phyloP scores from a whole-genome alignment of 1,139 yeast genomes.

The Hemisphaericaspora lyxosophila region DNA sequence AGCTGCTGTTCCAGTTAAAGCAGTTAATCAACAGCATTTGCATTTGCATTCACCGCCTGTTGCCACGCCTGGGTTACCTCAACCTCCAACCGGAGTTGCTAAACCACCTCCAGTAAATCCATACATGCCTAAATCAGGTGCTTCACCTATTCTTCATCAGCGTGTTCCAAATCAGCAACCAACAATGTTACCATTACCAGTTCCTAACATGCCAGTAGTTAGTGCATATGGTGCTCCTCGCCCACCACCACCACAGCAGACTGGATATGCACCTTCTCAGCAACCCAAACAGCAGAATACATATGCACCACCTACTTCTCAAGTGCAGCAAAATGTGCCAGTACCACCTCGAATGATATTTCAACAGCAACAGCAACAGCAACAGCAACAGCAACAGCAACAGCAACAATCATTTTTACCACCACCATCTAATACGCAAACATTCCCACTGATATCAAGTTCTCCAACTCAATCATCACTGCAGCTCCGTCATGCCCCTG shows the following conservation, averaged over 20 bases:
- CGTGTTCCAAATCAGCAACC: constrained; percentile 11
- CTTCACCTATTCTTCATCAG: constrained; percentile 17
- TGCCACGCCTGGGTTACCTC: constrained; percentile 9
- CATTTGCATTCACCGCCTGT: constrained; percentile 5
- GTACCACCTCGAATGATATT: too few relatives aligned
- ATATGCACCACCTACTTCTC: constrained; percentile 4
- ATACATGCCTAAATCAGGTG: constrained; percentile 16
- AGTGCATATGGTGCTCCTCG: constrained; percentile 5
- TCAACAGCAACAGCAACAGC: too few relatives aligned
- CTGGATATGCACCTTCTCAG: constrained; percentile 6
- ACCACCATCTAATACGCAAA: constrained; percentile 5
- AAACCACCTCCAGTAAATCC: constrained; percentile 18
- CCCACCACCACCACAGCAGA: constrained; percentile 8
- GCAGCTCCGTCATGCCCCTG: constrained; percentile 7
- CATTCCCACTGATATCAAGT: constrained; percentile 2
- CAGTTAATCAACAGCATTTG: constrained; percentile 14
- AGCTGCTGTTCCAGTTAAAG: constrained; percentile 24
- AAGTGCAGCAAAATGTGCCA: too few relatives aligned
- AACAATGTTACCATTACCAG: constrained; percentile 18
- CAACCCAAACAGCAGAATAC: constrained; percentile 2
- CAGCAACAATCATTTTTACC: constrained; percentile 3
- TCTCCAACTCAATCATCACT: constrained; percentile 6
- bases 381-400: too few relatives aligned
- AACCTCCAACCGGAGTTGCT: constrained; percentile 13
- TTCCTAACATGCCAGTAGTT: constrained; percentile 13